These are phyloP conservation scores for Coemansia sp. DNA, from an alignment of 192 early-diverging fungal species.

Conservation along the genomic window DNA sequence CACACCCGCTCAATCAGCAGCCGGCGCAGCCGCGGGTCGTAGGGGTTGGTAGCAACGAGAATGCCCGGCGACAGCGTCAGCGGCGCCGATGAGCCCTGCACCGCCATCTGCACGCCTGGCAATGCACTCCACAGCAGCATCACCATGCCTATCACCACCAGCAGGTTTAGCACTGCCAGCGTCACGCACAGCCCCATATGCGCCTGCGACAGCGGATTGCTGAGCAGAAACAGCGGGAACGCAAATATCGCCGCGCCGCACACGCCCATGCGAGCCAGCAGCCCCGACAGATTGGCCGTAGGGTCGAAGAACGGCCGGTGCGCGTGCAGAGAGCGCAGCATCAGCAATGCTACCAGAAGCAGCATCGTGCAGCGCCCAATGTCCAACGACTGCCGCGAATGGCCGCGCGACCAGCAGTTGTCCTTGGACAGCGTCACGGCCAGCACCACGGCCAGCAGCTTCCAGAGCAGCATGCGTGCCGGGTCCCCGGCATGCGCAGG, in stretches of 20 bases:
- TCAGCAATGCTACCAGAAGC: conserved; percentile 50
- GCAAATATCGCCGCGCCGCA: conserved; percentile 53
- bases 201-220: conserved; percentile 45
- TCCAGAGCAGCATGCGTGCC: conserved; percentile 58
- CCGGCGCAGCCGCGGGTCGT: conserved; percentile 44
- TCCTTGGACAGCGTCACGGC: conserved; percentile 58
- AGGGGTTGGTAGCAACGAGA: conserved; percentile 28
- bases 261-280: conserved; percentile 48
- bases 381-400: conserved; percentile 52
- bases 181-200: conserved; percentile 51
- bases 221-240: conserved; percentile 55
- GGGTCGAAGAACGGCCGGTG: conserved; percentile 60
- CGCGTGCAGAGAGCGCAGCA: conserved; percentile 58
- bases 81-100: conserved; percentile 52
- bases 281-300: conserved; percentile 56
- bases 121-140: conserved; percentile 37
- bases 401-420: conserved; percentile 58
- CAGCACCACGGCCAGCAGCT: conserved; percentile 52
- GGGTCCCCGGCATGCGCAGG: conserved; percentile 54
- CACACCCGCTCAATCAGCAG: conserved; percentile 62
- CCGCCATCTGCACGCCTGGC: conserved; percentile 49
- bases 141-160: conserved; percentile 40
- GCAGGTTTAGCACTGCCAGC: conserved; percentile 47
- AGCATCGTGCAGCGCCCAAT: conserved; percentile 49
- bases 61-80: conserved; percentile 52